These are phyloP conservation scores for Tuber borchii DNA, from an alignment of 495 filamentous ascomycete species.

Conservation along the genomic window DNA sequence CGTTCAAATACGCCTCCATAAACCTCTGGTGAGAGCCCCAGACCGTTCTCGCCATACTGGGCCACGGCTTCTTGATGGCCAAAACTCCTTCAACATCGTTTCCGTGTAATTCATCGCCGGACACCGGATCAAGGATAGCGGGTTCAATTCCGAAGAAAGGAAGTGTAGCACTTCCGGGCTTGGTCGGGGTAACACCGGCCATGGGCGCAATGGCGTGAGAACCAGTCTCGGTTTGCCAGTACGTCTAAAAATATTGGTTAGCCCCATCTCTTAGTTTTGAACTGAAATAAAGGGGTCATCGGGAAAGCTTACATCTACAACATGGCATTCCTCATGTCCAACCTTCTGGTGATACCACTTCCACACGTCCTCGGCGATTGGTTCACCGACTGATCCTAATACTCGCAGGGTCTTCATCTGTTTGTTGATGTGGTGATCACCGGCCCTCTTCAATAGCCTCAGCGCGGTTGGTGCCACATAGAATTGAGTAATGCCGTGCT, in stretches of 20 bases:
- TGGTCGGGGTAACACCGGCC: conserved; percentile 68
- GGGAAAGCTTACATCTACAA: conserved; percentile 73
- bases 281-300: not conserved
- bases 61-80: conserved; percentile 97
- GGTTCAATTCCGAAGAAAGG: conserved; percentile 98
- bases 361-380: conserved; percentile 97
- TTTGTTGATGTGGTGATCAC: conserved; percentile 80
- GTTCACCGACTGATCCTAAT: conserved; percentile 94
- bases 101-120: conserved; percentile 84
- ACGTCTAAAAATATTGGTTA: conserved; percentile 57
- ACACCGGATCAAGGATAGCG: conserved; percentile 94
- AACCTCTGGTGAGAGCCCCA: conserved; percentile 98
- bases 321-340: conserved; percentile 84
- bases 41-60: conserved; percentile 96
- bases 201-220: conserved; percentile 82
- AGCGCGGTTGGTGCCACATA: conserved; percentile 96
- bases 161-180: conserved; percentile 68
- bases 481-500: conserved; percentile 93
- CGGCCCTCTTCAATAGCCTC: conserved; percentile 86
- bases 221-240: conserved; percentile 99
- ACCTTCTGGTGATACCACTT: conserved; percentile 99
- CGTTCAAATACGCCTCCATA: conserved; percentile 97
- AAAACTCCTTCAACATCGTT: conserved; percentile 98
- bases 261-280: not conserved
- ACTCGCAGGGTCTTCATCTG: conserved; percentile 85